Evolutionary conservation across 108 stramenopile genomes (phyloP).

Genomic region (Cyclotella choctawhatcheeana): DNA sequence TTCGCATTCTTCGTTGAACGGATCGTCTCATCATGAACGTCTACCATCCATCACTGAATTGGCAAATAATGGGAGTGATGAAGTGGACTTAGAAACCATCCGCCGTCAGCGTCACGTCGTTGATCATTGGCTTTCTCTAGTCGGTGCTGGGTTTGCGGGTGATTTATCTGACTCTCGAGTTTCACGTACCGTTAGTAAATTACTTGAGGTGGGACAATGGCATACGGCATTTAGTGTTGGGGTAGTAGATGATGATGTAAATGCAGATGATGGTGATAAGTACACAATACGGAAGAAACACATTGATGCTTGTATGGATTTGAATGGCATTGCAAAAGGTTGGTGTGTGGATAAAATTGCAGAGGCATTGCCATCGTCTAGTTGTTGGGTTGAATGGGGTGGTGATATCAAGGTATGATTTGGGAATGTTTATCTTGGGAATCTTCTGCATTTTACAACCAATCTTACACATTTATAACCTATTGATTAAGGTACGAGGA

Average conservation of each 20-base stretch:
- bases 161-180: conserved; percentile 37
- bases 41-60: conserved; percentile 10
- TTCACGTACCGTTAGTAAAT: conserved; percentile 30
- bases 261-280: conserved; percentile 4
- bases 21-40: background rate
- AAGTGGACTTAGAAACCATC: conserved; percentile 21
- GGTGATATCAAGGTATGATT: conserved; percentile 61
- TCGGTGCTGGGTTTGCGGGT: conserved; percentile 36
- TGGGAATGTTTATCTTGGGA: too few species aligned
- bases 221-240: conserved; percentile 38
- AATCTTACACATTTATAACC: too few species aligned
- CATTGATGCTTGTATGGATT: conserved; percentile 43
- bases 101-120: conserved; percentile 34
- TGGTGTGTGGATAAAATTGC: conserved; percentile 57
- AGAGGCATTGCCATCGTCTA: conserved; percentile 25
- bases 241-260: conserved; percentile 1
- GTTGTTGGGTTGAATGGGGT: conserved; percentile 56
- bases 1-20: background rate
- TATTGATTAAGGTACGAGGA: too few species aligned
- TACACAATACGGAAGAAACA: conserved; percentile 43
- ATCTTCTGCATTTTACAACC: too few species aligned
- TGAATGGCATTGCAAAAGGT: conserved; percentile 60
- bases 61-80: conserved; percentile 3
- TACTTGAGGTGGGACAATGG: conserved; percentile 46
- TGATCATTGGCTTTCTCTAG: conserved; percentile 33